Percentiles rank a stretch among this genome's conserved stretches.
Conservation (phyloP, 192 early-diverging fungal species). For the Radiomyces spectabilis region DNA sequence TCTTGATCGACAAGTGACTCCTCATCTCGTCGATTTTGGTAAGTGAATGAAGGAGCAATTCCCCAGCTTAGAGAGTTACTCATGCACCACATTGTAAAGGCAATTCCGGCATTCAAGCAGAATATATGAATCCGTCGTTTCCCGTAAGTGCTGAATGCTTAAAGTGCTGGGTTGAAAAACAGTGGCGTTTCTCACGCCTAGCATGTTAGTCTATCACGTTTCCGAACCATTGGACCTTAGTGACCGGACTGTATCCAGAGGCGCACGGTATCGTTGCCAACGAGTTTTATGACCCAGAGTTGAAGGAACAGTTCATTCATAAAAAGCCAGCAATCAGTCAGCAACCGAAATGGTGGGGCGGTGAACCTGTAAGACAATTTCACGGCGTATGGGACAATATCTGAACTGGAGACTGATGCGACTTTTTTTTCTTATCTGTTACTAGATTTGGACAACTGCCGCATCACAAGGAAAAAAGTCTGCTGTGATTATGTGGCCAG, state of each 20-base stretch:
- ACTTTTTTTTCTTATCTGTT: constrained; percentile 3
- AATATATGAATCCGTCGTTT: constrained; percentile 65
- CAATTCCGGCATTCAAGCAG: constrained; percentile 38
- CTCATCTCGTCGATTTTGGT: constrained; percentile 53
- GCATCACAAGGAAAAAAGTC: constrained; percentile 59
- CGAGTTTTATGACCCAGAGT: constrained; percentile 66
- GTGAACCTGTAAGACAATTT: constrained; percentile 58
- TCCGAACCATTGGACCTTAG: constrained; percentile 89
- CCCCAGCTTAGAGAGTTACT: not conserved
- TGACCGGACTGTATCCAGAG: constrained; percentile 89
- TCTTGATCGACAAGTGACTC: constrained; percentile 64
- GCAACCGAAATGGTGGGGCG: constrained; percentile 80
- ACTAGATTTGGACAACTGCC: constrained; percentile 80
- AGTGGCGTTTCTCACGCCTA: too few species aligned
- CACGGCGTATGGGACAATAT: not conserved
- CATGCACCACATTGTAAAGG: constrained; percentile 24
- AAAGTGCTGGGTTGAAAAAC: too few species aligned
- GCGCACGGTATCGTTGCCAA: constrained; percentile 88
- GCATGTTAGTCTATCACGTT: constrained; percentile 72
- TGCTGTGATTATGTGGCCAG: constrained; percentile 87
- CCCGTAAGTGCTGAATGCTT: too few species aligned
- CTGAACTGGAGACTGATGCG: not conserved
- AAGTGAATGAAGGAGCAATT: not conserved
- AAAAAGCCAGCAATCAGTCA: constrained; percentile 51
- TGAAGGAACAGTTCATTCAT: constrained; percentile 74